These are phyloP conservation scores for Chaetomium strumarium DNA, from an alignment of 2,329 filamentous ascomycete genomes.

Conservation along the genomic window DNA sequence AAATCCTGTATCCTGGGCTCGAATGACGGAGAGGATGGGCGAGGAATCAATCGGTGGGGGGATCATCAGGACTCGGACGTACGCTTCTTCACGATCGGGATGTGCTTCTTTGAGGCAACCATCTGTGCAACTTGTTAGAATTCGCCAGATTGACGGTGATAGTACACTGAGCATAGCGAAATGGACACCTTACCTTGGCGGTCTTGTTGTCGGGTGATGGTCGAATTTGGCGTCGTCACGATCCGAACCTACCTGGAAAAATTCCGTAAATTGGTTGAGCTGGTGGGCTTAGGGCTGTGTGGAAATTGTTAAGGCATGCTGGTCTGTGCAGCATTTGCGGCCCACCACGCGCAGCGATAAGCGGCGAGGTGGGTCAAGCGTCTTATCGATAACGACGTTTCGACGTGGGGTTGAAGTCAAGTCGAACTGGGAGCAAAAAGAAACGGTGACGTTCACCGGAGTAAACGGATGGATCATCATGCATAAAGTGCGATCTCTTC, in stretches of 20 bases:
- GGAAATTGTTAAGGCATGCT: slow-evolving; percentile 24
- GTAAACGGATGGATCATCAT: too few relatives aligned
- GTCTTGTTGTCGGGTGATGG: slow-evolving; percentile 26
- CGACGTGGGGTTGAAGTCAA: background rate
- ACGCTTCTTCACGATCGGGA: slow-evolving; percentile 99
- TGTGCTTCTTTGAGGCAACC: slow-evolving; percentile 98
- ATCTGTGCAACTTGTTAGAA: slow-evolving; percentile 51
- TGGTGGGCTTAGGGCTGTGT: slow-evolving; percentile 28
- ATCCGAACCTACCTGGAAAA: slow-evolving; percentile 22
- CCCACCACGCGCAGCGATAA: too few relatives aligned
- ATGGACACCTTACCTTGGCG: slow-evolving; percentile 24
- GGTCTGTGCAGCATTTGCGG: slow-evolving; percentile 20
- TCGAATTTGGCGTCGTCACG: slow-evolving; percentile 25
- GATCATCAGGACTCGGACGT: slow-evolving; percentile 44
- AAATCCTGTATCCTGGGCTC: background rate
- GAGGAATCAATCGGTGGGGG: slow-evolving; percentile 6
- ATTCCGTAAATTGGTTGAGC: slow-evolving; percentile 24
- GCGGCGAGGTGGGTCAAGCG: background rate
- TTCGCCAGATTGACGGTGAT: background rate
- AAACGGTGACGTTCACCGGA: too few relatives aligned
- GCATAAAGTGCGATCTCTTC: too few relatives aligned
- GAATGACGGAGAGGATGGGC: background rate
- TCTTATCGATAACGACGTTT: slow-evolving; percentile 10
- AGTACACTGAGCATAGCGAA: background rate
- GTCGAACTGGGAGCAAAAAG: too few relatives aligned